Percentiles rank a stretch among this genome's conserved stretches.
phyloP scores from a whole-genome alignment of 352 stramenopile species.

The Phytophthora pluvialis region DNA sequence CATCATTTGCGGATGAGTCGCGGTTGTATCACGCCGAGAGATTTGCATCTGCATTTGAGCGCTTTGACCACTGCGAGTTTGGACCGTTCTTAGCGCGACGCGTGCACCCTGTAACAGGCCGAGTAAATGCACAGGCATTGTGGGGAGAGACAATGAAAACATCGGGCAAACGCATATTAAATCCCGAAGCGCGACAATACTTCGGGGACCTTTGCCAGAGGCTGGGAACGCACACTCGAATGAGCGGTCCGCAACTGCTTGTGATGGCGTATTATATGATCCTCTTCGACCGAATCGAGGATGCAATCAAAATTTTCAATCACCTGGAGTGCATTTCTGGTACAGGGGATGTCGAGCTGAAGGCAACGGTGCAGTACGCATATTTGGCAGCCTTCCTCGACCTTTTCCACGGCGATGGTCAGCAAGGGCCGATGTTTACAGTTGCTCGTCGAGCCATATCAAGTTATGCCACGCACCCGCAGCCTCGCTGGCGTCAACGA shows the following conservation, averaged over 20 bases:
- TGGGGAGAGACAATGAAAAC: conserved; percentile 13
- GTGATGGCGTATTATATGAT: conserved; percentile 61
- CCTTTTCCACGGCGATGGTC: conserved; percentile 40
- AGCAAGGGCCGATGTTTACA: conserved; percentile 27
- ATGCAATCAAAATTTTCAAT: conserved; percentile 44
- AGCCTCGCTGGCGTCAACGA: conserved; percentile 53
- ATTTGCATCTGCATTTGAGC: conserved; percentile 26
- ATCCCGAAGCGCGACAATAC: conserved; percentile 46
- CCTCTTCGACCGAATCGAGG: conserved; percentile 47
- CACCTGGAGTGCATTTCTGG: conserved; percentile 20
- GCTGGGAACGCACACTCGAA: conserved; percentile 35
- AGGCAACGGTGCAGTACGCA: conserved; percentile 53
- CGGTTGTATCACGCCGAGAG: conserved; percentile 41
- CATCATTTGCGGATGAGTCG: conserved; percentile 29
- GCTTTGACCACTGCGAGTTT: conserved; percentile 59
- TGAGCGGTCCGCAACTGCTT: conserved; percentile 41
- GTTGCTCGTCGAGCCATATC: conserved; percentile 43
- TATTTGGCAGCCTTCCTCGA: conserved; percentile 73
- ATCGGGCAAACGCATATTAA: conserved; percentile 37
- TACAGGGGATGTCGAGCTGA: conserved; percentile 8
- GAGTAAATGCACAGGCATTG: conserved; percentile 9
- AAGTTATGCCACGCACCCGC: conserved; percentile 45
- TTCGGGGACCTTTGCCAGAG: conserved; percentile 52
- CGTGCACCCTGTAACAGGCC: conserved; percentile 43
- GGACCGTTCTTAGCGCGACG: conserved; percentile 51